A percentile compares a stretch with the other conserved stretches of the same genome.
phyloP scores from a whole-genome alignment of 352 stramenopile species.

The Globisporangium mamillatum region DNA sequence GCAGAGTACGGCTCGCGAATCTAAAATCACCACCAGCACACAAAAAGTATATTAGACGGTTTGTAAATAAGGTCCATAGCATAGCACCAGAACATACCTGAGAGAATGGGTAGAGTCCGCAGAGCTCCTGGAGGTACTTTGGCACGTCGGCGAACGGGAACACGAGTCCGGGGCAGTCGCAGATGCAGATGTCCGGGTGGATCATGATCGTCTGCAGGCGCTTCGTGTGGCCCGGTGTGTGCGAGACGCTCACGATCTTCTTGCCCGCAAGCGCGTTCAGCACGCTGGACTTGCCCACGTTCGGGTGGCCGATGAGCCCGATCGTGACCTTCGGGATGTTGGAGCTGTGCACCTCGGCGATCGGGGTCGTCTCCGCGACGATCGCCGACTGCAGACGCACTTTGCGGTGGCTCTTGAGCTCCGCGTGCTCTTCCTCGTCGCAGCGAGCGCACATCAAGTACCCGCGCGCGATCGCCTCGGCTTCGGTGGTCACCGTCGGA shows the following conservation, averaged over 20 bases:
- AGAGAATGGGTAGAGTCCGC: conserved; percentile 78
- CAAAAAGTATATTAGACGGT: not conserved
- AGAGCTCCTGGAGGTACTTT: conserved; percentile 84
- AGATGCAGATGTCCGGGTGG: conserved; percentile 79
- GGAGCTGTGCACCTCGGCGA: conserved; percentile 26
- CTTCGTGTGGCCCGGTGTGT: conserved; percentile 86
- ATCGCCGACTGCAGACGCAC: conserved; percentile 36
- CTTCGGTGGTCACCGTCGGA: conserved; percentile 39
- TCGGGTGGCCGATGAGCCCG: conserved; percentile 86
- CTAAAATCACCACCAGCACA: conserved; percentile 22
- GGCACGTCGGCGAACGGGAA: conserved; percentile 80
- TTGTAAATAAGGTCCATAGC: not conserved
- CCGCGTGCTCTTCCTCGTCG: conserved; percentile 62
- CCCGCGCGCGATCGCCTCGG: conserved; percentile 53
- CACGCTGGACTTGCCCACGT: conserved; percentile 88
- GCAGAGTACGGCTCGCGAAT: conserved; percentile 88
- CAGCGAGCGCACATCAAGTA: conserved; percentile 71
- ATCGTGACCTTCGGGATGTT: conserved; percentile 70
- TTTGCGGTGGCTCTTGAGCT: conserved; percentile 63
- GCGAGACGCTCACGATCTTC: conserved; percentile 86
- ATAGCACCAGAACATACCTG: conserved; percentile 35
- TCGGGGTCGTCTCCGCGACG: conserved; percentile 25
- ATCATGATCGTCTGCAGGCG: conserved; percentile 85
- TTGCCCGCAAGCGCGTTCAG: conserved; percentile 83
- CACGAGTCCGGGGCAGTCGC: conserved; percentile 82